Percentiles rank a stretch among this genome's conserved stretches.
These are phyloP conservation scores for Chaetomiaceae sp. DNA, from an alignment of 2,329 filamentous ascomycete genomes.

Conservation along the genomic window DNA sequence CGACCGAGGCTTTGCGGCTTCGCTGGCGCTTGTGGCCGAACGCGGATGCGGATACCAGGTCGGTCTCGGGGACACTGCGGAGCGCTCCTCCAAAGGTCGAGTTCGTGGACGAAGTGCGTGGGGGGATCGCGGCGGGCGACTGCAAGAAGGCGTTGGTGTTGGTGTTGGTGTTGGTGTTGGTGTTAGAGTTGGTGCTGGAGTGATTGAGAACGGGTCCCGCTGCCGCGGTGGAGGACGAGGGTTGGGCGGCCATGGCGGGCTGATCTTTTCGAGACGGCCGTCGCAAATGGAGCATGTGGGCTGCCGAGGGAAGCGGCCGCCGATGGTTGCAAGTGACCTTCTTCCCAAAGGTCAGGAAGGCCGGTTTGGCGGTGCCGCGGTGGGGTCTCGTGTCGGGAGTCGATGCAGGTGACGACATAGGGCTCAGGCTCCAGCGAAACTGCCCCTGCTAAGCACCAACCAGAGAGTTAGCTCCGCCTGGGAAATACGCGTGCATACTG, in stretches of 20 bases:
- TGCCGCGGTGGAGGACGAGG: constrained; percentile 18
- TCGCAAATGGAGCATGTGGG: constrained; percentile 20
- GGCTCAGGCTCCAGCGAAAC: constrained; percentile 4
- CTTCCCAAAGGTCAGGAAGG: constrained; percentile 5
- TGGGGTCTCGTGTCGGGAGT: constrained; percentile 12
- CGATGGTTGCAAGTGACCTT: not conserved
- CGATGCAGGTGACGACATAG: constrained; percentile 20
- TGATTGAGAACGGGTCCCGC: constrained; percentile 21
- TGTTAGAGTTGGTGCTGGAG: constrained; percentile 5
- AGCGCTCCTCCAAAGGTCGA: constrained; percentile 37
- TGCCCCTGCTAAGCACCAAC: not conserved
- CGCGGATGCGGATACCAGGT: constrained; percentile 49
- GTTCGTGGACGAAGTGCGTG: constrained; percentile 65
- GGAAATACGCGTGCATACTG: not conserved
- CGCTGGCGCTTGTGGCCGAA: constrained; percentile 27
- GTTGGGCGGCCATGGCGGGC: constrained; percentile 23
- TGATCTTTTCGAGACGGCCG: constrained; percentile 19
- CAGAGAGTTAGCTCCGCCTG: not conserved
- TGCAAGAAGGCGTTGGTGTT: constrained; percentile 34
- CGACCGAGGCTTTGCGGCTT: constrained; percentile 29
- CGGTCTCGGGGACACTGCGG: constrained; percentile 54
- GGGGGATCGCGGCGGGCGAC: constrained; percentile 66
- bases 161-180: constrained; percentile 9
- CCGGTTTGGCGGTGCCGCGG: not conserved
- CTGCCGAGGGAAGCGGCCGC: not conserved